These are phyloP conservation scores for Knoxdaviesia proteae DNA, from an alignment of 2,329 filamentous ascomycete species.

Conservation along the genomic window DNA sequence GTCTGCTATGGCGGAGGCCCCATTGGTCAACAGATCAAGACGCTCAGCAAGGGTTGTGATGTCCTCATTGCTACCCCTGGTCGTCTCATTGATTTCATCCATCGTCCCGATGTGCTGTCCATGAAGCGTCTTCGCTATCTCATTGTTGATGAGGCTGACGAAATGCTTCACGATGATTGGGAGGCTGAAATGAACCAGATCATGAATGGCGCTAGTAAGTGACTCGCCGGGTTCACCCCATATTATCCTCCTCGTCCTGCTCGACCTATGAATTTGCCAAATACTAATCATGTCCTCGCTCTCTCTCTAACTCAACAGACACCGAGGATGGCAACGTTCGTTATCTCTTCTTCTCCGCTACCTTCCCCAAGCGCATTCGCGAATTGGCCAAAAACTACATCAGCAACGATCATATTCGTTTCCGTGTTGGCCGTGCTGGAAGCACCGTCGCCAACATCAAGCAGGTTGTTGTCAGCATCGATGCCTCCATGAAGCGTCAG, in stretches of 20 bases:
- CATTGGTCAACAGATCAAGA: slow-evolving; percentile 42
- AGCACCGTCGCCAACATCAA: slow-evolving; percentile 65
- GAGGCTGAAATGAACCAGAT: slow-evolving; percentile 53
- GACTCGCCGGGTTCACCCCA: not conserved
- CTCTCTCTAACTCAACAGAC: slow-evolving; percentile 23
- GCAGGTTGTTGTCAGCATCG: slow-evolving; percentile 52
- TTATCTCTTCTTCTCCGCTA: slow-evolving; percentile 81
- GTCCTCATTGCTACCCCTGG: slow-evolving; percentile 76
- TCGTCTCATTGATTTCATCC: slow-evolving; percentile 67
- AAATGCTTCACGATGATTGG: slow-evolving; percentile 71
- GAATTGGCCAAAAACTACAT: slow-evolving; percentile 61
- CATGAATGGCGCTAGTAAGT: slow-evolving; percentile 60
- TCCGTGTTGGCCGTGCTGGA: slow-evolving; percentile 74
- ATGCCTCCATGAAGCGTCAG: slow-evolving; percentile 44
- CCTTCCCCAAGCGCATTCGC: slow-evolving; percentile 66
- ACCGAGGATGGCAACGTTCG: slow-evolving; percentile 50
- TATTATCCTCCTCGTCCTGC: not conserved
- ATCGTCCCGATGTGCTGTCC: slow-evolving; percentile 44
- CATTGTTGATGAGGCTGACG: slow-evolving; percentile 87
- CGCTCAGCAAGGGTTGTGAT: slow-evolving; percentile 71
- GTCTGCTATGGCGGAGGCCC: slow-evolving; percentile 77
- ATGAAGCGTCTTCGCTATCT: slow-evolving; percentile 59
- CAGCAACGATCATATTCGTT: slow-evolving; percentile 49
- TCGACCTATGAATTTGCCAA: not conserved
- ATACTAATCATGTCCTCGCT: not conserved